phyloP scores from a whole-genome alignment of 371 early-diverging fungal species.

The Umbelopsis sp. region DNA sequence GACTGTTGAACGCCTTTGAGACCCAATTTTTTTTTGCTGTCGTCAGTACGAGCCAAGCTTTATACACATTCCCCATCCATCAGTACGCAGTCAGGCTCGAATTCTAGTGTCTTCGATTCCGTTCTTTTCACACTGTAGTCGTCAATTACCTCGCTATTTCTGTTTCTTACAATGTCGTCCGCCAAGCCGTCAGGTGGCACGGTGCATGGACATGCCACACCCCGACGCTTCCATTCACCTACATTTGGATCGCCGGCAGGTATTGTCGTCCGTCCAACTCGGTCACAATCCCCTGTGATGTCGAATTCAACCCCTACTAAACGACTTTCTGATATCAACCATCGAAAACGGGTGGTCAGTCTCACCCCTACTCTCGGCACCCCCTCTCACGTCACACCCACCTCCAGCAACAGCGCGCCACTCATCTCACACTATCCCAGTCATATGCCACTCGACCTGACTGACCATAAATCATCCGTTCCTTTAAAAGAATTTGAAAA shows the following conservation, averaged over 20 bases:
- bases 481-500: constrained; percentile 39
- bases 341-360: neutral
- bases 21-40: no score
- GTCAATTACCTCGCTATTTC: neutral
- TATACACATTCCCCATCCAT: no score
- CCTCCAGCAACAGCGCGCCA: constrained; percentile 1
- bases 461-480: constrained; percentile 9
- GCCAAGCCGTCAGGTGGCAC: neutral
- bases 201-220: neutral
- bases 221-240: constrained; percentile 11
- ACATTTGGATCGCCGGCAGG: constrained; percentile 13
- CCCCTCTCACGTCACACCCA: neutral
- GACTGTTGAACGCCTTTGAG: neutral
- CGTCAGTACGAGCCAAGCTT: no score
- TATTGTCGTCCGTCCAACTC: constrained; percentile 6
- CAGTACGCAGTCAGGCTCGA: neutral
- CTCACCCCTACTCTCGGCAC: neutral
- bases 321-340: neutral
- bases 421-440: neutral
- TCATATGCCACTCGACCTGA: neutral
- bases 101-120: neutral
- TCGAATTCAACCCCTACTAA: neutral
- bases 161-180: neutral
- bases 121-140: neutral
- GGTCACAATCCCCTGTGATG: neutral